Percentiles rank a stretch among this genome's conserved stretches.
phyloP scores from a whole-genome alignment of 345 rosid species.

The Aethionema arabicum region DNA sequence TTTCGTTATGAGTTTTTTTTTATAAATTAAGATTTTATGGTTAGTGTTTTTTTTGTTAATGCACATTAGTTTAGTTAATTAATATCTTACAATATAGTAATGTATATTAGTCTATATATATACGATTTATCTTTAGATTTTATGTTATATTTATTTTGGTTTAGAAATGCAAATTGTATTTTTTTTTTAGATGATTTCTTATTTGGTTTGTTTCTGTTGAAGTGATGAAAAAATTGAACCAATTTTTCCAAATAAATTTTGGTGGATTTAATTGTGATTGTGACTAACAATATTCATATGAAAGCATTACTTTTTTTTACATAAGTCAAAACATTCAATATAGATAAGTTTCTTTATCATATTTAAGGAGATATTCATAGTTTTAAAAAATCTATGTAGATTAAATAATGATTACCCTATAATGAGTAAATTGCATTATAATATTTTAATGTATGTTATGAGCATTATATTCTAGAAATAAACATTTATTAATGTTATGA shows the following conservation, averaged over 20 bases:
- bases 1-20: conserved; percentile 12
- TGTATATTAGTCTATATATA: background rate
- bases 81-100: too few species aligned
- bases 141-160: too few species aligned
- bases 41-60: conserved; percentile 11
- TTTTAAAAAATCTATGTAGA: background rate
- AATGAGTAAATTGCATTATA: background rate
- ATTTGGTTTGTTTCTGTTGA: conserved; percentile 4
- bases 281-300: background rate
- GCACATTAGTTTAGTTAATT: background rate
- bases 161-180: background rate
- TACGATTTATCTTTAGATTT: background rate
- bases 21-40: conserved; percentile 22
- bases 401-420: conserved; percentile 13
- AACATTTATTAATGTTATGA: too few species aligned
- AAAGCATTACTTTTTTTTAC: background rate
- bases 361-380: background rate
- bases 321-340: conserved; percentile 5
- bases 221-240: conserved; percentile 2
- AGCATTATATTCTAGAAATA: too few species aligned
- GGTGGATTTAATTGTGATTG: background rate
- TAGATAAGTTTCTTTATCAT: conserved; percentile 18
- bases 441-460: conserved; percentile 20
- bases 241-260: conserved; percentile 12
- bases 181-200: too few species aligned